Base-by-base conservation (phyloP, 805 yeast genomes). In the Candida golubevii region DNA sequence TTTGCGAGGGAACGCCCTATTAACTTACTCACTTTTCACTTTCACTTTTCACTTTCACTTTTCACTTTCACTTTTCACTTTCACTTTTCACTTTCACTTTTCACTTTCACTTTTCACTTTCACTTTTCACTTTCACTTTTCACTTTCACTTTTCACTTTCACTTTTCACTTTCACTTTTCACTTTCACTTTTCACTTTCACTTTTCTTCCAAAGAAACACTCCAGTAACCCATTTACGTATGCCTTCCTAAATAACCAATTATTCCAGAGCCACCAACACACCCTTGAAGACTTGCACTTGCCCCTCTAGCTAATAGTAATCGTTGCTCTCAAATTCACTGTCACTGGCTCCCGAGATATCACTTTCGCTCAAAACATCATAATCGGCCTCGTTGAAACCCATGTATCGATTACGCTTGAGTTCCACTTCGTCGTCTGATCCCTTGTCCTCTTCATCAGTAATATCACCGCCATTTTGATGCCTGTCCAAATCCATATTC, bases 301-400 rank as follows among this genome's bases (percentile, higher is more conserved):
- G 23, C 41, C 23, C n/a, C 13, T 8, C 33, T 14, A 15, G 18
- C 34, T 34, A 69, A 56, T 71, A 70, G 54, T 71, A 70, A 53
- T 71, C 75, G 49, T 70, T 69, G 42, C 69, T 68, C 48, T 67
- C 74, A 49, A 62, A 67, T 45, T 67, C 72, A 18, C 58, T 56
- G 45, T 61, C 68, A 26, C 59, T 55, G 28, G 58, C 44, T 34
- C 56, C 51, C 30, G 57, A 53, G 10, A 53, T 65, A 35, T 59
- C 62, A 27, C 59, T 65, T 38, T 66, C 71, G 42, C 65, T 59
- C 26, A 62, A 71, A 36, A 61, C 60, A 49, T 71, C 75, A 57
- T 71, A 71, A 55, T 71, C 76, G 3, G 75, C 76, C 51, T 69
- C 75, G 46, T 69, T 60, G 51, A 71, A 68, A n/a, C 72, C 75